Conservation (phyloP, 2,329 filamentous ascomycete genomes). For the Didymella keratinophila region DNA sequence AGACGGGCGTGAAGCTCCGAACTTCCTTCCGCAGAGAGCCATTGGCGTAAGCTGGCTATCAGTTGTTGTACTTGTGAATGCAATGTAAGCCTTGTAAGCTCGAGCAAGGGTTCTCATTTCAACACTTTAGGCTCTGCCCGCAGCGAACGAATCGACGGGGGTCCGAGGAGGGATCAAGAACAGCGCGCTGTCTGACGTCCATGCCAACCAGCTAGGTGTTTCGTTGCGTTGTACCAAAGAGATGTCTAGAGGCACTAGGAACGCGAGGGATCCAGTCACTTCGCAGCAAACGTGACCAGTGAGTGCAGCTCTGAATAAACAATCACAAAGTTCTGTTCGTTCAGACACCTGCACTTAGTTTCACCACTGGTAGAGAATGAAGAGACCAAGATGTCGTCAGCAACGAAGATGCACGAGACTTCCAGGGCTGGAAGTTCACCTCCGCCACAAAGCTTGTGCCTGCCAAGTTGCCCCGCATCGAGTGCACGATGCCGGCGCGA, state of each 20-base stretch:
- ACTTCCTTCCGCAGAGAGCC: neutral
- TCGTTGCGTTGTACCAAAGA: neutral
- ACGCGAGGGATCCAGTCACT: neutral
- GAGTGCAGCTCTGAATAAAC: neutral
- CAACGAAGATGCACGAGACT: neutral
- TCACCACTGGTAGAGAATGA: neutral
- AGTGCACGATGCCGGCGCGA: constrained; percentile 3
- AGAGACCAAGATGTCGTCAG: neutral
- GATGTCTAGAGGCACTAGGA: neutral
- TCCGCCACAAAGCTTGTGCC: neutral
- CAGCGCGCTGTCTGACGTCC: neutral
- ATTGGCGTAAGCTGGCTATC: neutral
- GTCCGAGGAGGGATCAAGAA: no score
- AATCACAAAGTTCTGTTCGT: neutral
- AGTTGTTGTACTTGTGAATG: neutral
- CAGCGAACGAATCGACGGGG: neutral
- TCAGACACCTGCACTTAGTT: neutral
- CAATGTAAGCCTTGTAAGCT: neutral
- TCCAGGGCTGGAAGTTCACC: no score
- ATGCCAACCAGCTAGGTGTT: neutral
- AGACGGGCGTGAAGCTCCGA: neutral
- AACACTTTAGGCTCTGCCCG: neutral
- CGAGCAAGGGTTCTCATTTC: neutral
- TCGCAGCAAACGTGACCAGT: neutral
- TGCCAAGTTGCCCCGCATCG: constrained; percentile 2